Evolutionary conservation across 805 yeast species (phyloP).

Genomic region (Saccharomycopsis fodiens): DNA sequence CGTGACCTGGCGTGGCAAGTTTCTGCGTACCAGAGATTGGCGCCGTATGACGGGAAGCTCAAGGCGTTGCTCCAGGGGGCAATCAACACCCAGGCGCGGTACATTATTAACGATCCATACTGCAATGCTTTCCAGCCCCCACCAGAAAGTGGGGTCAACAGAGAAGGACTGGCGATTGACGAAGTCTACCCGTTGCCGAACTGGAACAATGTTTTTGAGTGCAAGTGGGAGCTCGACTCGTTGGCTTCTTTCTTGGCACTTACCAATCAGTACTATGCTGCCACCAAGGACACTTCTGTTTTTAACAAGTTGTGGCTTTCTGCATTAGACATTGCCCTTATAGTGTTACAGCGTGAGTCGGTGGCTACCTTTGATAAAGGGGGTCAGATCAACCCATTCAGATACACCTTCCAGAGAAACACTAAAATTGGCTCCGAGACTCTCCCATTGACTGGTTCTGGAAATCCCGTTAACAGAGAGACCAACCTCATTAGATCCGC

Average conservation of each 20-base stretch:
- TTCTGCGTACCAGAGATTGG: conserved; percentile 61
- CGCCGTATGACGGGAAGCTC: conserved; percentile 43
- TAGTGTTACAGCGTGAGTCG: conserved; percentile 52
- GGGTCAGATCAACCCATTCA: conserved; percentile 36
- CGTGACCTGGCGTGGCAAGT: conserved; percentile 82
- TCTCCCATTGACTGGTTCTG: conserved; percentile 66
- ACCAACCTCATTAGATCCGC: conserved; percentile 52
- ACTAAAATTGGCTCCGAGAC: conserved; percentile 80
- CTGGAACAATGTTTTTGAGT: conserved; percentile 71
- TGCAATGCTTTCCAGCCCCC: conserved; percentile 95
- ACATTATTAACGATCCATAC: conserved; percentile 57
- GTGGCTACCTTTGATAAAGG: conserved; percentile 48
- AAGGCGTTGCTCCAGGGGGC: conserved; percentile 63
- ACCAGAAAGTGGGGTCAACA: conserved; percentile 33
- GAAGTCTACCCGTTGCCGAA: conserved; percentile 62
- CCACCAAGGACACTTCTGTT: conserved; percentile 42
- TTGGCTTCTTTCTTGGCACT: conserved; percentile 74
- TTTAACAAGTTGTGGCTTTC: conserved; percentile 44
- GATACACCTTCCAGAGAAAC: conserved; percentile 63
- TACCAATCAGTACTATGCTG: conserved; percentile 58
- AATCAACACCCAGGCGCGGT: conserved; percentile 68
- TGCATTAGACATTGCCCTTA: conserved; percentile 46
- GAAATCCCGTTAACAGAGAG: conserved; percentile 70
- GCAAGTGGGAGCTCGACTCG: conserved; percentile 85
- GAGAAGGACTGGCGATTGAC: conserved; percentile 50